These are phyloP conservation scores for Basipetospora chlamydospora DNA, from an alignment of 2,329 filamentous ascomycete species.

Conservation along the genomic window DNA sequence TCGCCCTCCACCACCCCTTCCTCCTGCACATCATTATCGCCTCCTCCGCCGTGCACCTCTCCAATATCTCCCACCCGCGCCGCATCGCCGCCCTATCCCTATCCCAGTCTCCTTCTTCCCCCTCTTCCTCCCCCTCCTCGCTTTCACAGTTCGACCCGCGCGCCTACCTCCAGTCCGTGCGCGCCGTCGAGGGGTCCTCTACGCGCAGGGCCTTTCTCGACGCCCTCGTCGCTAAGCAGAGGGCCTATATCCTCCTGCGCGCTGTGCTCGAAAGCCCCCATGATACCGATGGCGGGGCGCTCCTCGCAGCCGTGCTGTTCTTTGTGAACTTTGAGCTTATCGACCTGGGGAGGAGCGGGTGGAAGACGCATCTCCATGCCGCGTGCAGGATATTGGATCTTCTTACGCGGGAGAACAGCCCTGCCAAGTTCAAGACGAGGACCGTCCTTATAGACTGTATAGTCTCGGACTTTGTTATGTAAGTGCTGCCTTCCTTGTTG, in stretches of 20 bases:
- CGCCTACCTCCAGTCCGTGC: conserved; percentile 21
- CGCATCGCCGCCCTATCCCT: conserved; percentile 14
- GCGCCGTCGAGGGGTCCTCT: conserved; percentile 22
- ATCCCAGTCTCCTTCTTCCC: background rate
- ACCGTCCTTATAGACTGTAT: conserved; percentile 27
- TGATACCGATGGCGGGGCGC: conserved; percentile 27
- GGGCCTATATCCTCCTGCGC: conserved; percentile 28
- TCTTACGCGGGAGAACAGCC: conserved; percentile 15
- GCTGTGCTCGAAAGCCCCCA: conserved; percentile 23
- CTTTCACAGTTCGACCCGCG: conserved; percentile 18
- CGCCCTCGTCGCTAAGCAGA: conserved; percentile 30
- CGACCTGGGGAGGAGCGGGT: conserved; percentile 28
- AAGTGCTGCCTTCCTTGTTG: conserved; percentile 11
- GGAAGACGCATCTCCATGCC: conserved; percentile 31
- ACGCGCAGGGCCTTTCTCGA: conserved; percentile 28
- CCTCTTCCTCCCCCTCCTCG: background rate
- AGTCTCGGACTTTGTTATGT: conserved; percentile 33
- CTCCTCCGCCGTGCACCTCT: conserved; percentile 33
- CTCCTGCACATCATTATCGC: conserved; percentile 33
- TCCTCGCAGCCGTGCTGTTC: conserved; percentile 33
- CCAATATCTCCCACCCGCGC: conserved; percentile 26
- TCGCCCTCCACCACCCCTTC: conserved; percentile 29
- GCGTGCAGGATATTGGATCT: conserved; percentile 26
- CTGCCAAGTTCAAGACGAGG: conserved; percentile 11
- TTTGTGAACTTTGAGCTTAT: conserved; percentile 38